Evolutionary conservation across 768 basidiomycete species (phyloP), one percentile per base, ranked within the genome.

Genomic region (Russula sp.): DNA sequence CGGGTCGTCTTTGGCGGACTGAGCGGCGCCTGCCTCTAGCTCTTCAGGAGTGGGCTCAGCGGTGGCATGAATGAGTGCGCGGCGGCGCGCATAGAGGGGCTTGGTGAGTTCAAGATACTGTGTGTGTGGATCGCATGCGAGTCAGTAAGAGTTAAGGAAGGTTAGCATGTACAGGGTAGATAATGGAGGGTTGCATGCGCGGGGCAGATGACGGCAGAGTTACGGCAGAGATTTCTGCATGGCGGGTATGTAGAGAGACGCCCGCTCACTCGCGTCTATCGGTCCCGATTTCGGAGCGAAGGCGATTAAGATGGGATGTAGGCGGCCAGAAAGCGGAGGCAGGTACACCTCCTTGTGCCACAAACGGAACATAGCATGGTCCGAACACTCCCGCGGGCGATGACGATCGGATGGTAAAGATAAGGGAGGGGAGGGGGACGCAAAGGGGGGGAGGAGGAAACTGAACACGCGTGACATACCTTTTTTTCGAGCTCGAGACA

Each of bases 401-500:
- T 39, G 14, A 37, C 49, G 40, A 64, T 61, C 14, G 37, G 40
- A 32, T 18, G 16, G 27, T 13, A 51, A 32, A 31, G 20, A 32
- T 20, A 22, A 34, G 9, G 35, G 50, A 4, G 18, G 49, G 14
- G 8, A 31, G 8, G 20, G 35, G 44, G 39, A 27, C 2, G 27
- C 27, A 27, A 27, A 27, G 27, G 27, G 27, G 54, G 14, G 45
- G 55, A 22, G 6, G 35, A 64, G 13, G 42, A 50, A 7, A 14
- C 49, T 18, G 32, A 51, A 8, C 18, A 51, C 16, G 32, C 8
- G 62, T 66, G 50, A 71, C 82, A 57, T 68, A 91, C 94, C 81
- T 96, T 97, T 79, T 94, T 92, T 80, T 98, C 95, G 59, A 98
- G 81, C 75, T 95, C 92, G 51, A 97, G 80, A 71, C 94, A 92